Base-by-base conservation (phyloP, 805 yeast species). In the Kregervanrija pseudodelftensis region DNA sequence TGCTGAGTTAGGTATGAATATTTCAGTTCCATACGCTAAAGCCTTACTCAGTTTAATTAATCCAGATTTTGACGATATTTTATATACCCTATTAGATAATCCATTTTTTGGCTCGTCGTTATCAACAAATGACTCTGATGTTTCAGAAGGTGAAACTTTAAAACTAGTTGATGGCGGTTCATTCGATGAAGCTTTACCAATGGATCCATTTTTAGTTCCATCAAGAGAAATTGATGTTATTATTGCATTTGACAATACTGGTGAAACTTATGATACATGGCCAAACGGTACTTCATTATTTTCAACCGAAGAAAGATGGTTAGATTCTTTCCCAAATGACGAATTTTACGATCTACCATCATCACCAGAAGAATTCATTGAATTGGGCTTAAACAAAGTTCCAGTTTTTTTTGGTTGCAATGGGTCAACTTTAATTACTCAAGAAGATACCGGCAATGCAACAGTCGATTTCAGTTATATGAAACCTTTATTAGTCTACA, bases 401-500 rank as follows among this genome's bases (percentile, higher is more conserved):
- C 95, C 95, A 30, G 72, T 79, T 1, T 86, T 87, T 65, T 87
- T 87, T 59, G 95, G 95, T 30, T 86, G 95, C 65, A 75, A 84
- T 58, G 76, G 85, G 13, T 54, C 67, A 1, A 73, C 76, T 51
- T 64, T 80, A 56, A 65, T 79, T 48, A 60, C 68, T 3, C 64
- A 69, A 14, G 59, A 54, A 15, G 50, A 48, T 11, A 38, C 39
- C n/a, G 47, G 46, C 17, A 41, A 52, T 34, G 47, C 50, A 13
- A 40, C 43, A n/a, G 54, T 44, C 14, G 56, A 54, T 9, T 66
- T 58, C 46, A 61, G 59, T 12, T 57, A 54, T 3, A 53, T 70
- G 47, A 82, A 85, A 31, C 95, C 95, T 3, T 66, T 86, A 45
- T 72, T 87, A 34, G 79, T 86, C 17, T 86, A 85, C 56, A 68